Evolutionary conservation across 768 basidiomycete species (phyloP), one percentile per base, ranked within the genome.

Genomic region (Tylopilus vinaceipallidus): DNA sequence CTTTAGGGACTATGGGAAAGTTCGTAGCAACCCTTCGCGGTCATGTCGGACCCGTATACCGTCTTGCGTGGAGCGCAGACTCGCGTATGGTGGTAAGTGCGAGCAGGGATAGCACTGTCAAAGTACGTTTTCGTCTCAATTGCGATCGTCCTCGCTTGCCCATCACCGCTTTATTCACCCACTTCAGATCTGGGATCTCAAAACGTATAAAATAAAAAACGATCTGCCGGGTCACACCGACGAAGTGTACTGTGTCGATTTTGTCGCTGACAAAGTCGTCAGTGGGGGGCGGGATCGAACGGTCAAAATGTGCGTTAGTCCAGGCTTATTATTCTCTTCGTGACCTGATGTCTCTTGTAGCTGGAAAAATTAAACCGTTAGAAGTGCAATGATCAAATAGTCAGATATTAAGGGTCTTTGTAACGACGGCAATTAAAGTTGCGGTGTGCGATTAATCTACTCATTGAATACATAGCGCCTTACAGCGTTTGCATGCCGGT

Each of bases 241-340:
- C 58, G 95, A 99, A 67, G 95, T 99, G 30, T 98, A 98, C 71
- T 98, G 95, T 62, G 95, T 99, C 14, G 95, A 98, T 69, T 99
- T 97, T 64, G 95, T 99, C 2, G 95, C 94, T 1, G 95, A 99
- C 73, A 99, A 99, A 68, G 81, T 98, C n/a, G 93, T 97, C 56
- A 95, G 92, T 63, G 95, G 95, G n/a, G 95, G 95, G 13, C 74
- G 88, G 37, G 95, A 98, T 71, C 81, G 83, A 59, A 87, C 82
- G 17, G 83, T 98, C 11, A 97, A 97, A 73, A 98, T 98, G 91
- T 97, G 63, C 58, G 91, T 39, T 4, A 19, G 19, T 73, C 16
- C 1, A 12, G 10, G 7, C 44, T 16, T 6, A 3, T 27, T 14
- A n/a, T 0, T 23, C 32, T 4, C 13, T 23, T 42, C 22, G 9